Evolutionary conservation across 2,329 filamentous ascomycete species (phyloP), one percentile per base, ranked within the genome.

Genomic region (Fusarium penzigii): DNA sequence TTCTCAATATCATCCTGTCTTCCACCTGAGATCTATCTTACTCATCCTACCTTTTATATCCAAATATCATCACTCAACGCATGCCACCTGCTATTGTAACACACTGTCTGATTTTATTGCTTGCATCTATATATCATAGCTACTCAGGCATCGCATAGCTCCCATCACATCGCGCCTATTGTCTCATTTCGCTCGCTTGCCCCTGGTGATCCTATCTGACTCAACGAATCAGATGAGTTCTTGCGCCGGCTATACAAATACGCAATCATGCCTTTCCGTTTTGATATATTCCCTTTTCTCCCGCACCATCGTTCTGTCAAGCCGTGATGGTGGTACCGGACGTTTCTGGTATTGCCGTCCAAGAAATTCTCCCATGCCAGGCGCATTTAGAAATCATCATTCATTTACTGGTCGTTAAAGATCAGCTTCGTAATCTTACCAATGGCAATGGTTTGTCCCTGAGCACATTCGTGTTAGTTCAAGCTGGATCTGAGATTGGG

Each of bases 401-500:
- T 62, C 53, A 60, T 62, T 63, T 64, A 65, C 54, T 59, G 47
- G 11, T 65, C 63, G 51, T 76, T 72, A 8, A 68, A 75, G 65
- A 85, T 79, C 58, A 99, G 83, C 82, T 92, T 97, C 54, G 91
- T 97, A 72, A 99, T 95, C 84, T 99, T 99, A 68, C 94, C 94
- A 77, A 99, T 99, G 51, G 94, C 94, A 78, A 99, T 97, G 0
- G 94, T 99, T 89, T 97, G 93, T 66, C 94, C 94, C 87, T 97
- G 68, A 69, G 46, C 58, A 20, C 49, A 17, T 34, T 39, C 64
- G 46, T 69, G 59, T 69, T 67, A 68, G 66, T 7, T 56, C 40
- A 29, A n/a, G 14, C n/a, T 16, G 20, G 25, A 58, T 40, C 42
- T 54, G 43, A 47, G 49, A 53, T 63, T 36, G 44, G 43, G 13